Evolutionary conservation across 2,329 filamentous ascomycete species (phyloP).

Genomic region (Pyrenophora graminea): DNA sequence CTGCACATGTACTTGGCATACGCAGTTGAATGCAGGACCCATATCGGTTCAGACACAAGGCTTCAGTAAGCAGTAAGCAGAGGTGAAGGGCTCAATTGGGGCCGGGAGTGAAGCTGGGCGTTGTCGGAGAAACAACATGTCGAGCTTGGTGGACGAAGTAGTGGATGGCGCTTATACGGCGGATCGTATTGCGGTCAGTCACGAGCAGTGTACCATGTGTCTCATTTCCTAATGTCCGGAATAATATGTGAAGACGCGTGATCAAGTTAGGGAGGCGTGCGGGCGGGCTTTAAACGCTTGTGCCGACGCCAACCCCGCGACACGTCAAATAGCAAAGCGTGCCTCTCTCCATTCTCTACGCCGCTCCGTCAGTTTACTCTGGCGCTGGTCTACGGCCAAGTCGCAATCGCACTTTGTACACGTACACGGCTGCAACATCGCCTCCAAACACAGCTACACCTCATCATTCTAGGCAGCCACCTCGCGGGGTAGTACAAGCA

Average conservation of each 20-base stretch:
- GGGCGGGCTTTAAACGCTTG: conserved; percentile 9
- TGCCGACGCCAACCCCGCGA: conserved; percentile 26
- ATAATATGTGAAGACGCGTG: conserved; percentile 22
- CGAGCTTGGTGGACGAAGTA: too few species aligned
- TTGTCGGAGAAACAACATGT: too few species aligned
- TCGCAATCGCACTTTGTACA: conserved; percentile 11
- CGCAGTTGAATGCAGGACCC: too few species aligned
- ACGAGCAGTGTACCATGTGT: conserved; percentile 2
- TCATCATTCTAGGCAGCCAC: conserved; percentile 27
- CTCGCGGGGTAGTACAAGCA: conserved; percentile 19
- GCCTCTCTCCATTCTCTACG: conserved; percentile 12
- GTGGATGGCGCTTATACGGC: too few species aligned
- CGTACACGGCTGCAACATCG: conserved; percentile 13
- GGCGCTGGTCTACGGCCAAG: conserved; percentile 20
- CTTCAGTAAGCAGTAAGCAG: too few species aligned
- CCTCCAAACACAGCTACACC: conserved; percentile 14
- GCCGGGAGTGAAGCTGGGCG: too few species aligned
- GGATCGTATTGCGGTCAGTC: neutral
- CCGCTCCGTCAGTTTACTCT: conserved; percentile 17
- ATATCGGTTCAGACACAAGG: too few species aligned
- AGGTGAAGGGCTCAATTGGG: too few species aligned
- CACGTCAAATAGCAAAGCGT: conserved; percentile 17
- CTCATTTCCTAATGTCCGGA: conserved; percentile 9
- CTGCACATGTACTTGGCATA: too few species aligned
- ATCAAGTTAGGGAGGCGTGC: conserved; percentile 13